A percentile compares a stretch with the other conserved stretches of the same genome.
Evolutionary conservation across 2,329 filamentous ascomycete species (phyloP).

Genomic region (Claviceps fusiformis): DNA sequence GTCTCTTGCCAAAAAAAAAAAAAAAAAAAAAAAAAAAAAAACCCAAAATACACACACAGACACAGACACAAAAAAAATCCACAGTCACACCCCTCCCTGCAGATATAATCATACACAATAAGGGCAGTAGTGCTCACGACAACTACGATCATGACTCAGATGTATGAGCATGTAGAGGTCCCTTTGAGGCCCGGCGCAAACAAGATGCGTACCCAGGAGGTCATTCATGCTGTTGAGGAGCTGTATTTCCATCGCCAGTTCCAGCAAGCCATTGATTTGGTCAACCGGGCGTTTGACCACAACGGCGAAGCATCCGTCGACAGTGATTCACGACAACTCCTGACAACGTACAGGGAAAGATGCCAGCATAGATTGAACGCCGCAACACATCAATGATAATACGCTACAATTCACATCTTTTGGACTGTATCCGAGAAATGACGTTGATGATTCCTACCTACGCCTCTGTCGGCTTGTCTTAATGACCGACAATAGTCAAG

Average conservation of each 20-base stretch:
- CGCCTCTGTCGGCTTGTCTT: neutral
- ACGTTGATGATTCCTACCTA: neutral
- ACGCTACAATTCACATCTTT: neutral
- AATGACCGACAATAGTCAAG: neutral
- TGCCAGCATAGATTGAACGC: slow-evolving; percentile 22
- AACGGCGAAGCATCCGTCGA: slow-evolving; percentile 24
- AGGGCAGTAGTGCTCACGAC: neutral
- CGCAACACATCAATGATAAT: neutral
- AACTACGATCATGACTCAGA: slow-evolving; percentile 17
- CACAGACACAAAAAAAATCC: too few species aligned
- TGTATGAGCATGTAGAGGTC: slow-evolving; percentile 27
- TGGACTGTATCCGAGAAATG: neutral
- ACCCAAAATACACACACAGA: neutral
- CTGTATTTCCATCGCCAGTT: slow-evolving; percentile 40
- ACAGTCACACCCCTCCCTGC: too few species aligned
- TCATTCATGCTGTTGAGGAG: slow-evolving; percentile 43
- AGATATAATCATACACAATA: too few species aligned
- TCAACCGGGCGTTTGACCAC: slow-evolving; percentile 20
- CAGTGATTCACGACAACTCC: slow-evolving; percentile 24
- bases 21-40: neutral
- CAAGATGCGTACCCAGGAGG: slow-evolving; percentile 36
- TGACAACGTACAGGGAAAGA: slow-evolving; percentile 29
- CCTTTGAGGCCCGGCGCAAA: slow-evolving; percentile 24
- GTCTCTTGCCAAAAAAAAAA: slow-evolving; percentile 6
- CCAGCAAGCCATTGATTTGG: slow-evolving; percentile 29